Base-by-base conservation (phyloP, 176 grass and related monocot species). In the Aegilops tauschii region DNA sequence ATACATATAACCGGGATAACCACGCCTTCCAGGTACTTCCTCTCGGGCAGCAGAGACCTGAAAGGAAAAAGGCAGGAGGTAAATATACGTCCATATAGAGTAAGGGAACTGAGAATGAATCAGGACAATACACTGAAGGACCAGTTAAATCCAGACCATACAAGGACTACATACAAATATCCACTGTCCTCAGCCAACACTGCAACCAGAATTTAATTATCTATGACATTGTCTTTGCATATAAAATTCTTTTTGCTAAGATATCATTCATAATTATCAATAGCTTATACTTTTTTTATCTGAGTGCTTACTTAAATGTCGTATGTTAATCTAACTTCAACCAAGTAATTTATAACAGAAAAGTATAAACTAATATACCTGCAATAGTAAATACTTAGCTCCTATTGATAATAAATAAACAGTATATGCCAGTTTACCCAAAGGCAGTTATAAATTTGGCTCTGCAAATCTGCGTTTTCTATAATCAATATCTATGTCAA, bases 1-100 rank as follows among this genome's bases (percentile, higher is more conserved):
- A 68, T 95, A 95, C 91, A 93, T 95, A 79, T 95, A 95, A 21
- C 93, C 93, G 29, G 93, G 93, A 87, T 95, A 95, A 79, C 93
- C 93, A 80, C 93, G 93, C 79, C 93, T 87, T 77, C 93, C 93
- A 69, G 93, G 93, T 25, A 95, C 93, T 85, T 95, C 93, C 71
- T 95, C 93, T 91, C 93, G 83, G 65, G 93, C 93, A 11, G 93
- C 93, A 76, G 93, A 95, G 28, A 95, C 91, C 93, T 95, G 69
- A 44, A 63, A 42, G 36, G 14, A 42, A 61, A 77, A 77, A 35
- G 29, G 56, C 56, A 30, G 14, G 39, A 84, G 50, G 25, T 73
- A 21, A 83, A 10, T 61, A 6, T 47, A 69, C 10, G 20, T 69
- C 29, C 62, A 82, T 47, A 30, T 16, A 80, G 65, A 64, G 17